These are phyloP conservation scores for thale cress (Arabidopsis thaliana) DNA, from an alignment of 345 rosid species.

Conservation along the genomic window TAIR10.1 NC_003070.9:26700501-26701000, in stretches of 20 bases:
- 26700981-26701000: constrained; percentile 39
- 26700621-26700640: constrained; percentile 8
- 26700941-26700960: constrained; percentile 36
- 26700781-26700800: constrained; percentile 51
- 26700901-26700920: not conserved
- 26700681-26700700: constrained; percentile 19
- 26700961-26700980: constrained; percentile 21
- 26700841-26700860: not conserved
- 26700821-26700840: constrained; percentile 57
- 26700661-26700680: not conserved
- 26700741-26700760: constrained; percentile 58
- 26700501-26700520: not conserved
- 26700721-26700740: constrained; percentile 51
- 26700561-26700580: constrained; percentile 28
- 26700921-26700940: not conserved
- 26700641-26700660: not conserved
- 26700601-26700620: constrained; percentile 27
- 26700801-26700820: constrained; percentile 65
- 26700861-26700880: not conserved
- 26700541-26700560: constrained; percentile 29
- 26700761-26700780: constrained; percentile 55
- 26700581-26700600: constrained; percentile 25
- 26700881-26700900: not conserved
- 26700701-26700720: constrained; percentile 14
- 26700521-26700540: not conserved